Base-by-base conservation (phyloP, 2,329 filamentous ascomycete genomes). In the Fusarium illudens region DNA sequence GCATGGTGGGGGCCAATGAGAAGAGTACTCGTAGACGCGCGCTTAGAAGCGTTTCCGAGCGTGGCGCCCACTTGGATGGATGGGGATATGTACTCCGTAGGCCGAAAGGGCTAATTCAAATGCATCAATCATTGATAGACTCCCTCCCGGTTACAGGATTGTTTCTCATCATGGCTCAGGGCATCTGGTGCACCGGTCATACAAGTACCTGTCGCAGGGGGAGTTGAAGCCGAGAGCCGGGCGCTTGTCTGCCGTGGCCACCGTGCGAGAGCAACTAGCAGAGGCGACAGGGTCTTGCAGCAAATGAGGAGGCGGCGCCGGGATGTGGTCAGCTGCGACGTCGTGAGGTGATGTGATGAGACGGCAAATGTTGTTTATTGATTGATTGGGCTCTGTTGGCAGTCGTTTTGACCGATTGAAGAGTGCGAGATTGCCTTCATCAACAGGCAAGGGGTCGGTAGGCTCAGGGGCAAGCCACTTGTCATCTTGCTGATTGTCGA, bases 21-120 rank as follows among this genome's bases (percentile, higher is more conserved):
- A 4, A 39, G 17, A 15, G 12, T 6, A 11, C 27, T 17, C 42
- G 44, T 75, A 75, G 63, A 75, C 74, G 74, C 74, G 74, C 74
- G 74, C 74, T 75, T 75, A 72, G 57, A 62, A 58, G 60, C 36
- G 53, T 52, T 34, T 42, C 53, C 37, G 48, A 15, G 22, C 8
- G 17, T 30, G 51, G 25, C 51, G 51, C 49, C 49, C 29, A n/a
- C 17, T 30, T 37, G 33, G 22, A 13, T 12, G n/a, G n/a, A 19
- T 34, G 17, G 30, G 27, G 30, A 34, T 22, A 22, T 50, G 48
- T n/a, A 50, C 6, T 17, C 6, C 10, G 25, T n/a, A 50, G 11
- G 29, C 6, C 10, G 25, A 51, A 51, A 17, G 33, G 22, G 33
- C 50, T 53, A 51, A 51, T 51, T 25, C 34, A 58, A 36, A 53